Evolutionary conservation across 768 basidiomycete species (phyloP).

Genomic region (Mycena crocata): DNA sequence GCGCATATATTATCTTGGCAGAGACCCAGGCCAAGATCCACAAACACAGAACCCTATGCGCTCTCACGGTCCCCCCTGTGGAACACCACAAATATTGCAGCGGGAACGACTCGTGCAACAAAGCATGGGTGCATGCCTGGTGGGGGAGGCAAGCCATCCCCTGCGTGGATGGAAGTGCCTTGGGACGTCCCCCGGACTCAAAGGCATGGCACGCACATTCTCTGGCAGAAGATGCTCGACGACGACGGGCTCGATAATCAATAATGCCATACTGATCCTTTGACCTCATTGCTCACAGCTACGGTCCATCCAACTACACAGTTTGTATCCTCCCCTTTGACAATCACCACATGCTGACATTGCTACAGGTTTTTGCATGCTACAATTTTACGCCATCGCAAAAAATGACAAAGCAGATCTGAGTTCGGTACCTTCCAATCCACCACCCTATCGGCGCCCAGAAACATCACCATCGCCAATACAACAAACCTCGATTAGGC

Average conservation of each 20-base stretch:
- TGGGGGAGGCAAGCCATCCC: too few species aligned
- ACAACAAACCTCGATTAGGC: conserved; percentile 50
- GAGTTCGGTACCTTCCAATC: conserved; percentile 57
- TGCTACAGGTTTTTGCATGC: conserved; percentile 57
- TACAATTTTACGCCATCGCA: conserved; percentile 56
- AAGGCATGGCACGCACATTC: too few species aligned
- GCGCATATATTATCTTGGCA: background rate
- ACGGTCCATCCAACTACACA: conserved; percentile 61
- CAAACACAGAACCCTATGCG: background rate
- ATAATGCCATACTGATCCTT: too few species aligned
- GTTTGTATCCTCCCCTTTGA: too few species aligned
- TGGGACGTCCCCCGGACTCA: too few species aligned
- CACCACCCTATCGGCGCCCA: conserved; percentile 44
- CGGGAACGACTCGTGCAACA: background rate
- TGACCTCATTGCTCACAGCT: too few species aligned
- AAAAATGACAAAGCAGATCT: conserved; percentile 35
- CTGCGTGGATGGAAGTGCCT: too few species aligned
- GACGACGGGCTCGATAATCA: too few species aligned
- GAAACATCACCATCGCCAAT: conserved; percentile 48
- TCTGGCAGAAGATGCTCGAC: too few species aligned
- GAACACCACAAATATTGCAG: background rate
- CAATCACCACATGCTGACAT: too few species aligned
- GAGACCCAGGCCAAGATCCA: background rate
- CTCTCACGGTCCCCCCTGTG: background rate
- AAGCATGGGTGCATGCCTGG: background rate